phyloP scores from a whole-genome alignment of 2,329 filamentous ascomycete genomes.

The Xylaria sp. region DNA sequence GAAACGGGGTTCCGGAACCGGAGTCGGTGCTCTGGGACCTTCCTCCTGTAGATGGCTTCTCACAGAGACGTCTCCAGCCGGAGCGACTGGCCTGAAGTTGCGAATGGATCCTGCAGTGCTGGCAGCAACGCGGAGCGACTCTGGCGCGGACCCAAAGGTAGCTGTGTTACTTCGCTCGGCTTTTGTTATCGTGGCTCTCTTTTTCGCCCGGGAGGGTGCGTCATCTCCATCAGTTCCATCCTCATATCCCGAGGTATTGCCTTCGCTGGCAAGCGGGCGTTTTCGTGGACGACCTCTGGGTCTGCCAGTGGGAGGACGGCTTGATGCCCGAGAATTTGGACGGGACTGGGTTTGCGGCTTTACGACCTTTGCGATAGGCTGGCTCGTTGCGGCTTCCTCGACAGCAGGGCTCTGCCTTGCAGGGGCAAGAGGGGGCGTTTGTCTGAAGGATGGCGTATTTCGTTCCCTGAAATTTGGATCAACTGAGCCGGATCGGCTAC shows the following conservation, averaged over 20 bases:
- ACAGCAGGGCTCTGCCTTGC: slow-evolving; percentile 26
- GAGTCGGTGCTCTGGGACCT: slow-evolving; percentile 77
- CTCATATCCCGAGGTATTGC: slow-evolving; percentile 77
- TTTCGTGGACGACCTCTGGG: slow-evolving; percentile 63
- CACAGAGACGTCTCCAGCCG: slow-evolving; percentile 50
- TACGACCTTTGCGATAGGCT: slow-evolving; percentile 37
- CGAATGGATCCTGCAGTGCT: slow-evolving; percentile 89
- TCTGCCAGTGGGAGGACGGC: slow-evolving; percentile 57
- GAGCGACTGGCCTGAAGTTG: slow-evolving; percentile 75
- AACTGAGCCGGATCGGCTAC: slow-evolving; percentile 38
- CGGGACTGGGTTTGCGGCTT: slow-evolving; percentile 58
- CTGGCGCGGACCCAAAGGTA: slow-evolving; percentile 73
- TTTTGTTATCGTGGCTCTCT: slow-evolving; percentile 79
- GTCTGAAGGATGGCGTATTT: slow-evolving; percentile 17
- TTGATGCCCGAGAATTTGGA: slow-evolving; percentile 65
- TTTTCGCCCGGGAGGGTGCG: slow-evolving; percentile 61
- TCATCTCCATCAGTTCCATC: slow-evolving; percentile 67
- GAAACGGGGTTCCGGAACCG: slow-evolving; percentile 62
- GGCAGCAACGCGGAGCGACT: slow-evolving; percentile 86
- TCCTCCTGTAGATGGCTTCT: slow-evolving; percentile 69
- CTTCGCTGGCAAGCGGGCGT: slow-evolving; percentile 54
- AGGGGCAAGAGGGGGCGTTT: slow-evolving; percentile 17
- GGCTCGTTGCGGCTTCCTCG: slow-evolving; percentile 30
- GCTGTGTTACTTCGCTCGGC: slow-evolving; percentile 74
- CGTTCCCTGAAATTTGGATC: slow-evolving; percentile 32